phyloP scores from a whole-genome alignment of 176 grass and related monocot species.

The Zea mays region DNA sequence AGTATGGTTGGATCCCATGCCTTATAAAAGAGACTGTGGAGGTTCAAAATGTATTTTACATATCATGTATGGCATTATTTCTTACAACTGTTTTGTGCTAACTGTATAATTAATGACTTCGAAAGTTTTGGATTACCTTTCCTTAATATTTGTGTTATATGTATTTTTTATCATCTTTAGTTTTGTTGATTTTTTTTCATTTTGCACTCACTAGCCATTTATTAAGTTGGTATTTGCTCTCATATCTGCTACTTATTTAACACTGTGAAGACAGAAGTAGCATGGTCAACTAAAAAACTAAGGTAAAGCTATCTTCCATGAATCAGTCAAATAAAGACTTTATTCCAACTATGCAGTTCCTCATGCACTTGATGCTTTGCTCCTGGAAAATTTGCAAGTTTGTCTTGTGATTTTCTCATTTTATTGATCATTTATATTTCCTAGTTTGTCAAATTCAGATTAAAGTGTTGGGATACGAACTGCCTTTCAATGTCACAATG shows the following conservation, averaged over 20 bases:
- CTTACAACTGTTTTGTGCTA: neutral
- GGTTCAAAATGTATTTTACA: neutral
- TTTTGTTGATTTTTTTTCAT: neutral
- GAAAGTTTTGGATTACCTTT: neutral
- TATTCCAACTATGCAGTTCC: neutral
- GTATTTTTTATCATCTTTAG: neutral
- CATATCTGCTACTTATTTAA: neutral
- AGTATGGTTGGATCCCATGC: neutral
- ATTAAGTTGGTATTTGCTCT: neutral
- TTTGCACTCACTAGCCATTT: slow-evolving; percentile 1
- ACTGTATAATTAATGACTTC: neutral
- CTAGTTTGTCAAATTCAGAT: neutral
- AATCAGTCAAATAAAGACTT: neutral
- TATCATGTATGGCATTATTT: neutral
- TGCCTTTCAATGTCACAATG: neutral
- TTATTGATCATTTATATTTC: neutral
- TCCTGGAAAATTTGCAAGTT: neutral
- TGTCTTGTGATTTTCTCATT: neutral
- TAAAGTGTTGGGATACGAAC: neutral
- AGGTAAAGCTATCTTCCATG: neutral
- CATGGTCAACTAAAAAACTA: neutral
- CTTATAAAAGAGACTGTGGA: neutral
- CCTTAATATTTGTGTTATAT: neutral
- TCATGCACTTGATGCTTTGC: neutral
- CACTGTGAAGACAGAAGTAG: neutral